Evolutionary conservation across 1,284 basidiomycete species (phyloP), one percentile per base, ranked within the genome.

Genomic region (Naganishia sp.): DNA sequence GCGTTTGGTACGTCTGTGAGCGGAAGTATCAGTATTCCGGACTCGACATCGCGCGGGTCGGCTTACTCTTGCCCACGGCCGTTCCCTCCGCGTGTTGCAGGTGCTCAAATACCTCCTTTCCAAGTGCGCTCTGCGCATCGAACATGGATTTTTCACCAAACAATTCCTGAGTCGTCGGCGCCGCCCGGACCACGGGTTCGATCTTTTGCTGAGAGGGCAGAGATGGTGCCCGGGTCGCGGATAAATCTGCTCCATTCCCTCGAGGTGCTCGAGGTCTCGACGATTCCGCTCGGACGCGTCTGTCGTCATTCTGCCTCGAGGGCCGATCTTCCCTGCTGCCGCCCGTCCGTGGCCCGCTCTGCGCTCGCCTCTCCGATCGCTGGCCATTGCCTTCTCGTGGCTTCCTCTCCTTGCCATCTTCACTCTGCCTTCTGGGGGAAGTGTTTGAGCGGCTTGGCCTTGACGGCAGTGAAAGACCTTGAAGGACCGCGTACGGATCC

Each of bases 71-170:
- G 63, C 50, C 36, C 2, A 36, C 21, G 5, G 25, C 28, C 18
- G 23, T n/a, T 46, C 43, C 64, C n/a, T 25, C 56, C 23, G 18
- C 54, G 6, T 28, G 7, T 28, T 31, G n/a, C 23, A 36, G 28
- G 3, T 28, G n/a, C 25, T 52, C 57, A 9, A 44, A 46, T n/a
- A 59, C 60, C 18, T 67, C 52, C 6, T 45, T 59, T 18, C 44
- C 66, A 31, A 49, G 46, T n/a, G 21, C 28, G 52, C 57, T 63
- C 23, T 67, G 54, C 21, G 43, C 43, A 11, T 46, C 45, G 23
- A 66, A 39, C 43, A 66, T 52, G 10, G 65, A 66, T 13, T 28
- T 46, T n/a, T 33, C 57, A 18, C 56, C 65, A 59, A 66, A 66
- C 28, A 66, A 25, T n/a, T 66, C 65, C 42, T 55, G 48, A 9